A percentile compares a stretch with the other conserved stretches of the same genome.
Conservation (phyloP, 257 asterid genomes). For the Nicotiana noctiflora region DNA sequence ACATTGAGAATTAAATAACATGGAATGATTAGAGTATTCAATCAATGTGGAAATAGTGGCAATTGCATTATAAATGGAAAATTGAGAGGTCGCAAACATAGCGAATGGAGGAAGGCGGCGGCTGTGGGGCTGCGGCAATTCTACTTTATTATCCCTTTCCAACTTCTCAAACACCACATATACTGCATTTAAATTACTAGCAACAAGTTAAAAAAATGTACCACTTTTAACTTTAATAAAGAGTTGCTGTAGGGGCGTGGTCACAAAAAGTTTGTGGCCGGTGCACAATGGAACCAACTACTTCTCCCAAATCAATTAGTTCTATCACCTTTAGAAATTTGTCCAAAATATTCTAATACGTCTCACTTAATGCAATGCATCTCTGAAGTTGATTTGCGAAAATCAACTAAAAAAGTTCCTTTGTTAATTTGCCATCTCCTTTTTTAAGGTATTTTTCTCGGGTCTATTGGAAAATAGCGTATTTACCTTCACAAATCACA, state of each 20-base stretch:
- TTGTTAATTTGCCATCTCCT: too few relatives aligned
- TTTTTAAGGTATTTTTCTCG: too few relatives aligned
- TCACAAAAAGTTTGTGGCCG: background rate
- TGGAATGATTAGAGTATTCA: background rate
- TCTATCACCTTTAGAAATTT: too few relatives aligned
- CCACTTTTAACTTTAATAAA: too few relatives aligned
- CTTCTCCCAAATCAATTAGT: background rate
- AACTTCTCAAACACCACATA: background rate
- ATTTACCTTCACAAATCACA: too few relatives aligned
- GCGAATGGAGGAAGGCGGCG: conserved; percentile 11
- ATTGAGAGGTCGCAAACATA: background rate
- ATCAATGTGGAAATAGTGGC: background rate
- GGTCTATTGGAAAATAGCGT: too few relatives aligned
- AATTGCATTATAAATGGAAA: background rate
- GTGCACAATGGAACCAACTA: background rate
- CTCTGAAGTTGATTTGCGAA: too few relatives aligned
- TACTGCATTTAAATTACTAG: background rate
- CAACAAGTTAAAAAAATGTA: background rate
- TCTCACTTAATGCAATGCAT: too few relatives aligned
- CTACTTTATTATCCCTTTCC: background rate
- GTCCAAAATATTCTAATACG: background rate
- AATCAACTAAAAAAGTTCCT: too few relatives aligned
- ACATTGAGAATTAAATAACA: too few relatives aligned
- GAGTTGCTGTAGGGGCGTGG: conserved; percentile 7
- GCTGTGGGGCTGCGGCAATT: background rate